phyloP scores from a whole-genome alignment of 2,329 filamentous ascomycete genomes.

The Rutstroemia sydowiana region DNA sequence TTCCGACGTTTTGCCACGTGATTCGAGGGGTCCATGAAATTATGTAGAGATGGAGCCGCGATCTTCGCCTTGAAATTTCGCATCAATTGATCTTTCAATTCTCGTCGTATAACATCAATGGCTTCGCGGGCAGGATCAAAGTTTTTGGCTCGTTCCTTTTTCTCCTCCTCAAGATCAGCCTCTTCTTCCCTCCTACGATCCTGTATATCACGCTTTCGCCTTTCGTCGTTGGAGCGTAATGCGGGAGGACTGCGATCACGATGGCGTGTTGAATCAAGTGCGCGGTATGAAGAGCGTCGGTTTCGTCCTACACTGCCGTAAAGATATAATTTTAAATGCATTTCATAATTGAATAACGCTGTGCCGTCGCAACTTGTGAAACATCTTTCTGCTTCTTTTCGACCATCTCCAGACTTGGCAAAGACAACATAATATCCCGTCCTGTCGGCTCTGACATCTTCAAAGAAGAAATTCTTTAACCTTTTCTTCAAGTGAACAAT shows the following conservation, averaged over 20 bases:
- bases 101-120: constrained; percentile 66
- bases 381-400: constrained; percentile 75
- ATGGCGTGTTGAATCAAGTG: constrained; percentile 19
- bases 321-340: constrained; percentile 77
- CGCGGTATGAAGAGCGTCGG: constrained; percentile 11
- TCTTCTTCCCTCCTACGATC: constrained; percentile 66
- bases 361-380: constrained; percentile 71
- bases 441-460: constrained; percentile 74
- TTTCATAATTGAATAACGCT: constrained; percentile 83
- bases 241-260: constrained; percentile 40
- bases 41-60: constrained; percentile 70
- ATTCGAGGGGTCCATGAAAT: constrained; percentile 74
- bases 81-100: constrained; percentile 80
- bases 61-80: constrained; percentile 84
- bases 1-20: constrained; percentile 73
- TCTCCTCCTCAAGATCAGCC: constrained; percentile 81
- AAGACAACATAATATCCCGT: constrained; percentile 93
- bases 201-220: constrained; percentile 58
- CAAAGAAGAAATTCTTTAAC: constrained; percentile 73
- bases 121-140: constrained; percentile 88
- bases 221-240: constrained; percentile 36
- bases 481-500: constrained; percentile 86
- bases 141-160: constrained; percentile 75
- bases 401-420: constrained; percentile 66
- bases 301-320: constrained; percentile 25